Evolutionary conservation across 371 early-diverging fungal genomes (phyloP).

Genomic region (Rhizomucor miehei): DNA sequence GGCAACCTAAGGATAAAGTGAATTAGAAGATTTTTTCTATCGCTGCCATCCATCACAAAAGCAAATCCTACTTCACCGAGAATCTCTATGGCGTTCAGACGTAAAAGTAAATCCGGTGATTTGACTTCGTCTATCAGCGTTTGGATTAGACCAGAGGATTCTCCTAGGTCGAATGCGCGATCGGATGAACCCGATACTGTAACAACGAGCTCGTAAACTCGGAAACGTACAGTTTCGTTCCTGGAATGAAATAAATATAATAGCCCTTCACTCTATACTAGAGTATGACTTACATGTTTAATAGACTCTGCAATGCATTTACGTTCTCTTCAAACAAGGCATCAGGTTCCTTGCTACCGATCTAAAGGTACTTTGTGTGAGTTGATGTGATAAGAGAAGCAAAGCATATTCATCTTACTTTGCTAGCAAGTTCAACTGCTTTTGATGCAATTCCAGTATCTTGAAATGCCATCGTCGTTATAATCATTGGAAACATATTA

Average conservation of each 20-base stretch:
- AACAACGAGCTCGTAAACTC: slow-evolving; percentile 47
- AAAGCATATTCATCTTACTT: slow-evolving; percentile 10
- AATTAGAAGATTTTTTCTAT: neutral
- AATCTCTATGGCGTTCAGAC: slow-evolving; percentile 51
- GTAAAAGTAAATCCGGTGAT: slow-evolving; percentile 41
- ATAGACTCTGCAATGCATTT: neutral
- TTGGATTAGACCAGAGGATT: slow-evolving; percentile 29
- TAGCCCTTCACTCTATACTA: neutral
- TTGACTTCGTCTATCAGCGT: slow-evolving; percentile 27
- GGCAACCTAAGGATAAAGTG: too few species aligned
- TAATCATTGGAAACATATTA: slow-evolving; percentile 27
- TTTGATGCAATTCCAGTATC: slow-evolving; percentile 39
- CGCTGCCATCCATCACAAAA: neutral
- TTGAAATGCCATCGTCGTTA: slow-evolving; percentile 42
- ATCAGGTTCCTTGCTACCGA: neutral
- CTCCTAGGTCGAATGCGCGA: slow-evolving; percentile 34
- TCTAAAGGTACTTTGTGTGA: slow-evolving; percentile 2
- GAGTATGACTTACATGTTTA: neutral
- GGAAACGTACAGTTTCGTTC: slow-evolving; percentile 42
- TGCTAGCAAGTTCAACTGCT: slow-evolving; percentile 33
- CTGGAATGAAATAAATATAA: slow-evolving; percentile 13
- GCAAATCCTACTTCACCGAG: slow-evolving; percentile 31
- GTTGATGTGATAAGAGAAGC: neutral
- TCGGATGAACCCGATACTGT: slow-evolving; percentile 37
- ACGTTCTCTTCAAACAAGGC: neutral